Base-by-base conservation (phyloP, 345 rosid genomes). In the Nephelium lappaceum region DNA sequence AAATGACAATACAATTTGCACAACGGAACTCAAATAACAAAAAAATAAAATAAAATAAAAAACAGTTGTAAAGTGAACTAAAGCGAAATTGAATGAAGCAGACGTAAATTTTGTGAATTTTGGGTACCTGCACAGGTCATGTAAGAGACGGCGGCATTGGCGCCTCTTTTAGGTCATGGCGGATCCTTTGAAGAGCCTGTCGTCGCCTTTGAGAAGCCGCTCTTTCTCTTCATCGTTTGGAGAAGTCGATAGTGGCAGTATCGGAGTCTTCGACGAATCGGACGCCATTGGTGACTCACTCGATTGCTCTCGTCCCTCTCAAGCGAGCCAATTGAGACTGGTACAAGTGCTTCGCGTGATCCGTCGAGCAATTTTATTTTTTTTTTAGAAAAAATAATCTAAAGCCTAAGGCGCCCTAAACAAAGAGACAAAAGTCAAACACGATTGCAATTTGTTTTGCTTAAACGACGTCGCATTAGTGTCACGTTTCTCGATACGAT, bases 101-200 rank as follows among this genome's bases (percentile, higher is more conserved):
- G 12, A 11, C 51, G 51, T 11, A 11, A 45, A 70, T 11, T 7
- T 51, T 21, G 16, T 18, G 21, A 14, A 5, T 41, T 49, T 19
- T 15, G 23, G 16, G 27, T 47, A 97, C 99, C 99, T 27, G 99
- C 98, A 75, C 95, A 97, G 27, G 93, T 27, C 99, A 97, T 94
- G 91, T 97, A 97, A 63, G 93, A 89, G 75, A 94, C 25, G 71
- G 99, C 97, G 63, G 99, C 99, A 73, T 85, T 85, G 27, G 95
- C 95, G 38, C 99, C 98, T 64, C 92, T 80, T 78, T 83, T 94
- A n/a, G 75, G 98, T 94, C 99, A 94, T 92, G 86, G 98, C 85
- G 81, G 98, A 93, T 86, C 98, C 99, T 84, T 80, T 86, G 65
- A 94, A 96, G 64, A 92, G 83, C 79, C 85, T 89, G 11, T 91